Evolutionary conservation across 768 basidiomycete species (phyloP).

Genomic region (Auriscalpium vulgare): DNA sequence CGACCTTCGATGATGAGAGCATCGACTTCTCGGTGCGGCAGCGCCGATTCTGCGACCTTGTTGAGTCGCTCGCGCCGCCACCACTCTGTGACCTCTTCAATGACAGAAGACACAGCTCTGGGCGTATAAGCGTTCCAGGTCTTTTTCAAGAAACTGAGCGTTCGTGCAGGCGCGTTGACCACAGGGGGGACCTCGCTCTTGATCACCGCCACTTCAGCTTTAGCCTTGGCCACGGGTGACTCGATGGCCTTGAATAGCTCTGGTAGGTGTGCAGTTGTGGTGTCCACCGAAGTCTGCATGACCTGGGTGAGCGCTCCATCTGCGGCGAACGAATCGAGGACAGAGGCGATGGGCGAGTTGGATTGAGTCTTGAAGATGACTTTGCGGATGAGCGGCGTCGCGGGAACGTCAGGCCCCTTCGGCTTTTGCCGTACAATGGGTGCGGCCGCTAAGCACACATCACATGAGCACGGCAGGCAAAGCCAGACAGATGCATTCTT

Average conservation of each 20-base stretch:
- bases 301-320: slow-evolving; percentile 37
- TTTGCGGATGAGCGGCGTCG: slow-evolving; percentile 29
- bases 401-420: slow-evolving; percentile 30
- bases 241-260: slow-evolving; percentile 33
- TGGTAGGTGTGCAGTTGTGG: slow-evolving; percentile 38
- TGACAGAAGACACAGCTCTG: slow-evolving; percentile 19
- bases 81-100: slow-evolving; percentile 34
- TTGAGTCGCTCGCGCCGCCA: slow-evolving; percentile 50
- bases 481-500: not conserved
- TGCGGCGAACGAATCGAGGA: slow-evolving; percentile 51
- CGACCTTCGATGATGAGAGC: slow-evolving; percentile 55
- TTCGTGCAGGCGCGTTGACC: slow-evolving; percentile 11
- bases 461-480: slow-evolving; percentile 4
- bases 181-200: slow-evolving; percentile 21
- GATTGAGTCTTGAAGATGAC: slow-evolving; percentile 37
- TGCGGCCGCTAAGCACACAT: slow-evolving; percentile 19
- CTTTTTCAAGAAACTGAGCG: not conserved
- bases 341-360: slow-evolving; percentile 43
- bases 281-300: slow-evolving; percentile 42
- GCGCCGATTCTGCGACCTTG: slow-evolving; percentile 41
- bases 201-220: slow-evolving; percentile 17
- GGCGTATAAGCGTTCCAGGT: slow-evolving; percentile 24
- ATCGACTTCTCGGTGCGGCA: slow-evolving; percentile 59
- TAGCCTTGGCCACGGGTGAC: slow-evolving; percentile 5
- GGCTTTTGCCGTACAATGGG: slow-evolving; percentile 22